Evolutionary conservation across 306 rosid species (phyloP).

Genomic region (Gleditsia sinensis): DNA sequence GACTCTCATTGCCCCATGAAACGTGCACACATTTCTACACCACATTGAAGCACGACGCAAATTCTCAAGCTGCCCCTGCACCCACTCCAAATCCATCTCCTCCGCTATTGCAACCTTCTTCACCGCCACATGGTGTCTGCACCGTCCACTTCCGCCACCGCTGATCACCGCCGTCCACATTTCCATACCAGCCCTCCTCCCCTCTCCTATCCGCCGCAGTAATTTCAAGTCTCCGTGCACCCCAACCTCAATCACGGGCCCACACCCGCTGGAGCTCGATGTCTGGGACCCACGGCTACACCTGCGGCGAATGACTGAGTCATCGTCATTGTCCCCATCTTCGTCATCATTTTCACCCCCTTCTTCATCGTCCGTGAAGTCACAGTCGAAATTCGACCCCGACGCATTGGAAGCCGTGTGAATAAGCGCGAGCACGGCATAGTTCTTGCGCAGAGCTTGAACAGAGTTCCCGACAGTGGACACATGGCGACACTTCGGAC

Average conservation of each 20-base stretch:
- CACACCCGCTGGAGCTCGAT: constrained; percentile 79
- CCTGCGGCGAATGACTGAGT: constrained; percentile 43
- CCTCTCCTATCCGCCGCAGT: constrained; percentile 71
- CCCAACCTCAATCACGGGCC: constrained; percentile 83
- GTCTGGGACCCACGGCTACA: constrained; percentile 57
- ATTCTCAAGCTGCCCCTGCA: constrained; percentile 72
- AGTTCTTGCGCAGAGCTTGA: constrained; percentile 82
- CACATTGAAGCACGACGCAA: constrained; percentile 93
- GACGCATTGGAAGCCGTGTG: constrained; percentile 41
- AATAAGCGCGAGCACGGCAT: constrained; percentile 76
- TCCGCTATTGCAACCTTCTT: constrained; percentile 73
- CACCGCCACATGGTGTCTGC: constrained; percentile 81
- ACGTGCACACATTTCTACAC: constrained; percentile 95
- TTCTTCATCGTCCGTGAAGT: constrained; percentile 63
- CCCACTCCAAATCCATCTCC: constrained; percentile 77
- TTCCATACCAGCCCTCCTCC: constrained; percentile 73
- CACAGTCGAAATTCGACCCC: constrained; percentile 53
- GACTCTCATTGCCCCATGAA: constrained; percentile 77
- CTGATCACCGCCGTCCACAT: constrained; percentile 85
- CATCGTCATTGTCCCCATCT: constrained; percentile 44
- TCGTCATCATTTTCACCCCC: constrained; percentile 40
- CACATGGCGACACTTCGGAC: constrained; percentile 94
- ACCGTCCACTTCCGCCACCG: constrained; percentile 48
- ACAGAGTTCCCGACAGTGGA: constrained; percentile 89
- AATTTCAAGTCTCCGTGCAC: constrained; percentile 76